phyloP scores from a whole-genome alignment of 257 asterid species.

The Oldenlandia corymbosa region DNA sequence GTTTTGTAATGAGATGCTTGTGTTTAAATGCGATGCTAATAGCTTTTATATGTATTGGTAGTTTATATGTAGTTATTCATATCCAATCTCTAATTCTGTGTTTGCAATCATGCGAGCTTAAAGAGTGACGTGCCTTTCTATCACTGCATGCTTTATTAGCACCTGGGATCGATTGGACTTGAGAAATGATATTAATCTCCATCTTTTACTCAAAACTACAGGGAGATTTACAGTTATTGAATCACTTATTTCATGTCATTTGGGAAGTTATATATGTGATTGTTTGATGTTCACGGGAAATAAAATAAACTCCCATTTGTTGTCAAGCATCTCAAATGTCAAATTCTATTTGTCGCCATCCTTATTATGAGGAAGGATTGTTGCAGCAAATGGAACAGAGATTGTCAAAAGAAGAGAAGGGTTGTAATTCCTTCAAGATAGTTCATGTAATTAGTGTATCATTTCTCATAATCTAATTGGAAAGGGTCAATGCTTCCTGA shows the following conservation, averaged over 20 bases:
- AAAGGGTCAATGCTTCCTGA: not conserved
- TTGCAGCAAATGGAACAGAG: not conserved
- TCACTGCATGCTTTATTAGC: not conserved
- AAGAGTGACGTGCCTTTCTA: not conserved
- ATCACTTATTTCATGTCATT: not conserved
- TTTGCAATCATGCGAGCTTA: not conserved
- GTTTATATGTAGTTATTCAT: not conserved
- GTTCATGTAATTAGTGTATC: not conserved
- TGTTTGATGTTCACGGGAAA: not conserved
- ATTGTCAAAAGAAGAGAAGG: not conserved
- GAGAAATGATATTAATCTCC: no score
- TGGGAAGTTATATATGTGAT: not conserved
- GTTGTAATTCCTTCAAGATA: not conserved
- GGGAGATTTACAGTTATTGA: not conserved
- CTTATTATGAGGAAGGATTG: not conserved
- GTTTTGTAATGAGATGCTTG: slow-evolving; percentile 10
- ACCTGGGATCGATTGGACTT: no score
- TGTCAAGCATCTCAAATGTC: not conserved
- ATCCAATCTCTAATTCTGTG: not conserved
- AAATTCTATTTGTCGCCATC: not conserved
- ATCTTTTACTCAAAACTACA: no score
- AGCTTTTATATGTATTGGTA: not conserved
- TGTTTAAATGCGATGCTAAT: not conserved
- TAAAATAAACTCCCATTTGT: not conserved
- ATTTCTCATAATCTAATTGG: not conserved